Conservation (phyloP, 805 yeast genomes). For the Scheffersomyces ergatensis region DNA sequence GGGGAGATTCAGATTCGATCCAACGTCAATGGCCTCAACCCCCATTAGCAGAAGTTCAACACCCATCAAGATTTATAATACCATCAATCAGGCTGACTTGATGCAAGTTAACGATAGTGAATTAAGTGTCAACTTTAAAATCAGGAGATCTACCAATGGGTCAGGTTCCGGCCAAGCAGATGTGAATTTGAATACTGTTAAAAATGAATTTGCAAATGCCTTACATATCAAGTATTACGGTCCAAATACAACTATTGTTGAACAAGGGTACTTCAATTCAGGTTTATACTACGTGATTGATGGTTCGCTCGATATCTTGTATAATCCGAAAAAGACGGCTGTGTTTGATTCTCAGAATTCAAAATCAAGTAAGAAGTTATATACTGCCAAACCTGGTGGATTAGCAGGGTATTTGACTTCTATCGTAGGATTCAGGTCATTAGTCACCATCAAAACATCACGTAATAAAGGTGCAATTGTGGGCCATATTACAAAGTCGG, state of each 20-base stretch:
- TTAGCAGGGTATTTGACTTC: conserved; percentile 86
- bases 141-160: not conserved
- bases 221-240: conserved; percentile 55
- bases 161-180: conserved; percentile 2
- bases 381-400: conserved; percentile 71
- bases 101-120: not conserved
- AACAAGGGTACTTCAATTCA: conserved; percentile 62
- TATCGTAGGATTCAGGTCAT: conserved; percentile 73
- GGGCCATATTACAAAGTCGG: conserved; percentile 66
- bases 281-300: conserved; percentile 81
- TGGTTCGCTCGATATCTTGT: conserved; percentile 68
- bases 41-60: conserved; percentile 11
- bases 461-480: conserved; percentile 54
- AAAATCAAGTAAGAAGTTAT: conserved; percentile 34
- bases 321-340: conserved; percentile 12
- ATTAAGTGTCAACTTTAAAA: not conserved
- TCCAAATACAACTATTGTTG: conserved; percentile 55
- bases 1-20: conserved; percentile 8
- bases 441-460: conserved; percentile 66
- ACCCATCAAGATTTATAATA: conserved; percentile 28
- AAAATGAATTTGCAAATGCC: conserved; percentile 55
- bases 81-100: conserved; percentile 20
- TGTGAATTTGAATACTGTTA: conserved; percentile 50
- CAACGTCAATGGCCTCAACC: conserved; percentile 9
- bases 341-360: conserved; percentile 1